Percentiles rank a stretch among this genome's conserved stretches.
phyloP scores from a whole-genome alignment of 2,329 filamentous ascomycete genomes.

The Metarhizium anisopliae region DNA sequence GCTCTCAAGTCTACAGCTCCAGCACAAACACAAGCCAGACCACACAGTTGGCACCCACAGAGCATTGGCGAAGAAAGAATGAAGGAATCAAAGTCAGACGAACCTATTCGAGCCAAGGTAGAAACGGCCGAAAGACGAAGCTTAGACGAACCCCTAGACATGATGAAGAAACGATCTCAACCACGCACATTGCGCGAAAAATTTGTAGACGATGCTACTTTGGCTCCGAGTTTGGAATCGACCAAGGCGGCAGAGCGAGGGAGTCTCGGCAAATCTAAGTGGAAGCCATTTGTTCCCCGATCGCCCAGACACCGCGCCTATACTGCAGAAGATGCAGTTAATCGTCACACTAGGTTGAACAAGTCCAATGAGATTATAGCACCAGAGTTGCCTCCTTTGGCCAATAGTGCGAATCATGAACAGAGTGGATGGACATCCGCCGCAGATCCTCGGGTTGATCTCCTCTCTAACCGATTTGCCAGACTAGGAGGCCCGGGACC shows the following conservation, averaged over 20 bases:
- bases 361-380: slow-evolving; percentile 15
- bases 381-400: slow-evolving; percentile 18
- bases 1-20: slow-evolving; percentile 27
- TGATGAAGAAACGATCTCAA: background rate
- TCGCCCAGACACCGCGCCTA: slow-evolving; percentile 29
- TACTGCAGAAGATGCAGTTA: slow-evolving; percentile 23
- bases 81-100: slow-evolving; percentile 12
- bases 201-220: slow-evolving; percentile 21
- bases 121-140: slow-evolving; percentile 1
- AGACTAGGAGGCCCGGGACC: slow-evolving; percentile 31
- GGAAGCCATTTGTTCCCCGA: slow-evolving; percentile 33
- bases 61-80: slow-evolving; percentile 6
- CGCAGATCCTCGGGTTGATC: slow-evolving; percentile 31
- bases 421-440: slow-evolving; percentile 8
- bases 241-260: slow-evolving; percentile 15
- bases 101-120: slow-evolving; percentile 1
- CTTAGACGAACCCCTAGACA: slow-evolving; percentile 9
- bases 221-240: slow-evolving; percentile 8
- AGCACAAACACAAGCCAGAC: slow-evolving; percentile 11
- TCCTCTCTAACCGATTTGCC: slow-evolving; percentile 36
- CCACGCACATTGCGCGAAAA: slow-evolving; percentile 25
- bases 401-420: slow-evolving; percentile 14
- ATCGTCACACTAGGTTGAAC: slow-evolving; percentile 17
- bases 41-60: slow-evolving; percentile 21
- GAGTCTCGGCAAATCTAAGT: slow-evolving; percentile 25